phyloP scores from a whole-genome alignment of 1,284 basidiomycete species.

The Xerocomus cyaneibrunnescens region DNA sequence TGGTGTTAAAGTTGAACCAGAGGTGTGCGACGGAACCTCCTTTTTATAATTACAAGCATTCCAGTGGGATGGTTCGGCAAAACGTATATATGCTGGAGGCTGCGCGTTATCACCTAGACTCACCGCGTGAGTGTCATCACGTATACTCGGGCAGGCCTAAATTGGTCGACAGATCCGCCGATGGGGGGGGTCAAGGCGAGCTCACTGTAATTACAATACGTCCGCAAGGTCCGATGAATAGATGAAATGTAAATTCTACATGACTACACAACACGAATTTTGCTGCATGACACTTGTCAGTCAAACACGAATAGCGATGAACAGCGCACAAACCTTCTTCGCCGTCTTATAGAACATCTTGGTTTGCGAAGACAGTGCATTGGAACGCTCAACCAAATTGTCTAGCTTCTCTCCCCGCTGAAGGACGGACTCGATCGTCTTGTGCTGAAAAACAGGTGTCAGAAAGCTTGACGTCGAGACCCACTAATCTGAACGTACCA shows the following conservation, averaged over 20 bases:
- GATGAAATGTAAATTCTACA: slow-evolving; percentile 37
- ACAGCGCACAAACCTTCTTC: slow-evolving; percentile 68
- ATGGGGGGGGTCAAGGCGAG: too few species aligned
- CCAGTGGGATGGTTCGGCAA: too few species aligned
- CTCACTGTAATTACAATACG: slow-evolving; percentile 23
- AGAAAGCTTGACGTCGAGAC: background rate
- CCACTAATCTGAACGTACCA: slow-evolving; percentile 48
- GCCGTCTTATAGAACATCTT: slow-evolving; percentile 97
- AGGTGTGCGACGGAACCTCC: too few species aligned
- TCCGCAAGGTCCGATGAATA: slow-evolving; percentile 22
- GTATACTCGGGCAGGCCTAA: too few species aligned
- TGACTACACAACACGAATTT: slow-evolving; percentile 60
- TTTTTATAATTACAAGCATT: too few species aligned
- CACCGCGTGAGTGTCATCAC: too few species aligned
- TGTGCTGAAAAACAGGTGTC: slow-evolving; percentile 65
- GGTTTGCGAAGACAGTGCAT: slow-evolving; percentile 85
- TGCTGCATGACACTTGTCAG: slow-evolving; percentile 41
- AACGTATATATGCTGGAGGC: too few species aligned
- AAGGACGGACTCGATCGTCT: slow-evolving; percentile 98
- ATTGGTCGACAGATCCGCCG: too few species aligned
- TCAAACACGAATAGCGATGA: background rate
- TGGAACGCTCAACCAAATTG: slow-evolving; percentile 94
- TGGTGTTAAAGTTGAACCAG: too few species aligned
- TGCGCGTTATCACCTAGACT: too few species aligned
- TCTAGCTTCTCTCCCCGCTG: slow-evolving; percentile 97